Evolutionary conservation across 2,329 filamentous ascomycete species (phyloP).

Genomic region (Dryadomyces quercivorus): DNA sequence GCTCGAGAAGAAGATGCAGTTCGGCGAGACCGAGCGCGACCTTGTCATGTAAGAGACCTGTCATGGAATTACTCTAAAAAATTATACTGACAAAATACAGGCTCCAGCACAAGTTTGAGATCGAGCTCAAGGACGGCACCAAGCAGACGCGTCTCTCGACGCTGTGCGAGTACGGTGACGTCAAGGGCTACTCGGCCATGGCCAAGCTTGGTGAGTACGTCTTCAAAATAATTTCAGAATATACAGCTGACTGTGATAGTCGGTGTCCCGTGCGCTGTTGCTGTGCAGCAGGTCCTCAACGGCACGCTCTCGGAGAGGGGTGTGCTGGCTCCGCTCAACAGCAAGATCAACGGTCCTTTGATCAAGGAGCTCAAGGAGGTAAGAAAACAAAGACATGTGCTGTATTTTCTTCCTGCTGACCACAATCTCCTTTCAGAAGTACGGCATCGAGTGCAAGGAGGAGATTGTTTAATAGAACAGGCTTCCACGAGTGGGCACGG

Average conservation of each 20-base stretch:
- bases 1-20: conserved; percentile 87
- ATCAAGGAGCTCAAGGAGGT: conserved; percentile 63
- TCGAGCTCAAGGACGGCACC: conserved; percentile 69
- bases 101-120: conserved; percentile 72
- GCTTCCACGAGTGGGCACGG: background rate
- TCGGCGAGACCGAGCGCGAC: conserved; percentile 70
- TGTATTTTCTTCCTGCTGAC: conserved; percentile 23
- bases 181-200: conserved; percentile 69
- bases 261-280: conserved; percentile 51
- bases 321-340: conserved; percentile 55
- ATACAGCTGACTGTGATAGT: conserved; percentile 21
- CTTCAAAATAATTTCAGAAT: too few relatives aligned
- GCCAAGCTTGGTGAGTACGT: conserved; percentile 46
- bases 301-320: conserved; percentile 51
- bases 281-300: conserved; percentile 54
- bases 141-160: conserved; percentile 71
- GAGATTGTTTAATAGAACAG: conserved; percentile 9
- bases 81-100: conserved; percentile 18
- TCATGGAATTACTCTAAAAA: background rate
- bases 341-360: conserved; percentile 53
- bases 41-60: conserved; percentile 44
- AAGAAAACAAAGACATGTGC: conserved; percentile 34
- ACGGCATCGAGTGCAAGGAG: conserved; percentile 14
- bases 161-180: conserved; percentile 63
- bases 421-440: background rate